A percentile compares a stretch with the other conserved stretches of the same genome.
Evolutionary conservation across 768 basidiomycete species (phyloP).

Genomic region (Pholiota conissans): DNA sequence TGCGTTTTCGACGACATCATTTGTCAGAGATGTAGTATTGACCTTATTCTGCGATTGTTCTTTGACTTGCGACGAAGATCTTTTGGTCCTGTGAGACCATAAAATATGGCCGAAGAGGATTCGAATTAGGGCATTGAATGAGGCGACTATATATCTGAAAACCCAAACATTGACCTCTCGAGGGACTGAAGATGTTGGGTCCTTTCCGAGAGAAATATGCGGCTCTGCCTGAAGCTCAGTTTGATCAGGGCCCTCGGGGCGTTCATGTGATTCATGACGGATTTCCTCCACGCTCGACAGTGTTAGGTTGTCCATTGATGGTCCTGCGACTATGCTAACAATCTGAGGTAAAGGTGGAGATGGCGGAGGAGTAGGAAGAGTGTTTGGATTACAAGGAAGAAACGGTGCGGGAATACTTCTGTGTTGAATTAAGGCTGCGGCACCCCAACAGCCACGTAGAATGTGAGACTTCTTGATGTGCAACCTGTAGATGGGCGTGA

Average conservation of each 20-base stretch:
- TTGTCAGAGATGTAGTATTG: neutral
- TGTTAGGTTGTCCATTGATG: neutral
- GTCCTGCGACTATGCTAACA: neutral
- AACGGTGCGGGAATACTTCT: neutral
- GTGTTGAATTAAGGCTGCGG: conserved; percentile 35
- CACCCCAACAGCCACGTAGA: conserved; percentile 19
- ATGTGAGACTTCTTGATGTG: neutral
- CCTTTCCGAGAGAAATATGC: neutral
- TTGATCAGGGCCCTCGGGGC: neutral
- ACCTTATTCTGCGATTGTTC: neutral
- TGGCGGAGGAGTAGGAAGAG: neutral
- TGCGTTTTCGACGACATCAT: neutral
- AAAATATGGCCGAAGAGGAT: neutral
- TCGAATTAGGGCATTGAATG: neutral
- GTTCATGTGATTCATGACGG: neutral
- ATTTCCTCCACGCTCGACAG: neutral
- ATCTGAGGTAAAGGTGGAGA: neutral
- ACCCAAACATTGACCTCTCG: no score
- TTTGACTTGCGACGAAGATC: neutral
- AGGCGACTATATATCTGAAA: neutral
- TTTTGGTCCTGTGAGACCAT: neutral
- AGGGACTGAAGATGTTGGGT: neutral
- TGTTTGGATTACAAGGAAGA: neutral
- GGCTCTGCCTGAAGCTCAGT: neutral
- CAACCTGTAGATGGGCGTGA: conserved; percentile 14